These are phyloP conservation scores for Knoxdaviesia capensis DNA, from an alignment of 2,329 filamentous ascomycete genomes.

Conservation along the genomic window DNA sequence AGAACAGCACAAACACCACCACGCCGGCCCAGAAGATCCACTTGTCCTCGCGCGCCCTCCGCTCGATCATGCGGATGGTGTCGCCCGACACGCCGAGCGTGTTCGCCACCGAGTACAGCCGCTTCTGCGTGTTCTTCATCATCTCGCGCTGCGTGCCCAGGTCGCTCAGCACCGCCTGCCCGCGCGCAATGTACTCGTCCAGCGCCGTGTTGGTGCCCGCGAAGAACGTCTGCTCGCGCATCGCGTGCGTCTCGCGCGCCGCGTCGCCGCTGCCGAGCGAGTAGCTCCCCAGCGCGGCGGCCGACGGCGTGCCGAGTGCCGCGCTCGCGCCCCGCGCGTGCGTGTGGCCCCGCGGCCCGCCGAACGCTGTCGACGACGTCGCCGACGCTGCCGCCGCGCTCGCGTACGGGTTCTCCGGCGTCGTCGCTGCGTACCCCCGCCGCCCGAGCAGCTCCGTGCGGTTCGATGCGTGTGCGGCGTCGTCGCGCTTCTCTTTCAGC, in stretches of 20 bases:
- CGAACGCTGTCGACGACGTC: not conserved
- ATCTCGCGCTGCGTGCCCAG: constrained; percentile 81
- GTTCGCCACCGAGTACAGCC: constrained; percentile 81
- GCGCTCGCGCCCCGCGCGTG: constrained; percentile 1
- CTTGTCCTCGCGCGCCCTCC: constrained; percentile 83
- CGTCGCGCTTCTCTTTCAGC: constrained; percentile 59
- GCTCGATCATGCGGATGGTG: constrained; percentile 91
- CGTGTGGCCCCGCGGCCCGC: not conserved
- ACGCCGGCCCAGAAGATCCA: constrained; percentile 92
- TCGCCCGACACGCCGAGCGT: constrained; percentile 86
- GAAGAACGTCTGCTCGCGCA: constrained; percentile 83
- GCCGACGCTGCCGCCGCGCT: constrained; percentile 18
- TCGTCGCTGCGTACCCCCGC: constrained; percentile 50
- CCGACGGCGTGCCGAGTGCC: not conserved
- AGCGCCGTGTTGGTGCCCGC: constrained; percentile 61
- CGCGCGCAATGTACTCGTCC: constrained; percentile 84
- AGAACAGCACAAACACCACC: constrained; percentile 73
- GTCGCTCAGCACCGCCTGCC: constrained; percentile 76
- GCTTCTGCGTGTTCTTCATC: constrained; percentile 82
- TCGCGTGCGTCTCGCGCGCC: constrained; percentile 57
- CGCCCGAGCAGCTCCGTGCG: constrained; percentile 70
- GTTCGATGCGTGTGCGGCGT: constrained; percentile 44
- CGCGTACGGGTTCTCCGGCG: constrained; percentile 85
- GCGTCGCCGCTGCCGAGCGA: constrained; percentile 38
- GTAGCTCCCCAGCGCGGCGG: constrained; percentile 3